These are phyloP conservation scores for Cardamine chenopodiifolia DNA, from an alignment of 345 rosid genomes.

Conservation along the genomic window DNA sequence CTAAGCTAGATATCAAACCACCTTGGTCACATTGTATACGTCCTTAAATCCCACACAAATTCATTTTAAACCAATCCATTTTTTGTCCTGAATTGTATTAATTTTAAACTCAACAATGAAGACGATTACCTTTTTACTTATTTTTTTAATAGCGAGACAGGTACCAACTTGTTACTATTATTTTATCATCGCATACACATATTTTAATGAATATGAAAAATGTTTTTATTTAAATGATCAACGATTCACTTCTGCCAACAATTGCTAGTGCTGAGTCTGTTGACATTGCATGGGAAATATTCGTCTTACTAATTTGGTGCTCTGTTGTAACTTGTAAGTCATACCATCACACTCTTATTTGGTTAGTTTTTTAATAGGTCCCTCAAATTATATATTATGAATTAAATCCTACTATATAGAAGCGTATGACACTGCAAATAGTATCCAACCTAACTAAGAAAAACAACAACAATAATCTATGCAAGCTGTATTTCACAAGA, in stretches of 20 bases:
- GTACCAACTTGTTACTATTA: conserved; percentile 20
- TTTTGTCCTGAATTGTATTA: conserved; percentile 3
- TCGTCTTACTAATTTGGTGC: conserved; percentile 25
- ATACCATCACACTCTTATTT: neutral
- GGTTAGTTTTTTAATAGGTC: conserved; percentile 11
- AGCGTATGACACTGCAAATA: conserved; percentile 35
- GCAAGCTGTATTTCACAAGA: neutral
- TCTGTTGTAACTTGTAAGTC: conserved; percentile 26
- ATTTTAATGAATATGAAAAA: neutral
- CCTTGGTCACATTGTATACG: conserved; percentile 26
- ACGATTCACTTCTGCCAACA: neutral
- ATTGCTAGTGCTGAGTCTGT: conserved; percentile 6
- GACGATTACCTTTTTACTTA: neutral
- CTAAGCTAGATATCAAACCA: conserved; percentile 29
- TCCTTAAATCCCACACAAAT: conserved; percentile 29
- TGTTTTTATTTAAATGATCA: too few species aligned
- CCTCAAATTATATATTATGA: neutral
- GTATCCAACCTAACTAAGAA: conserved; percentile 36
- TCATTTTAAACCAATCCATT: neutral
- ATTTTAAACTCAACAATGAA: neutral
- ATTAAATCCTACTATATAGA: conserved; percentile 1
- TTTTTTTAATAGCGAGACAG: conserved; percentile 3
- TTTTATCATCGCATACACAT: neutral
- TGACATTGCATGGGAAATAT: conserved; percentile 24
- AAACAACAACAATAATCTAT: conserved; percentile 6